Evolutionary conservation across 1,139 yeast genomes (phyloP).

Genomic region (Saccharomycopsis phalli): DNA sequence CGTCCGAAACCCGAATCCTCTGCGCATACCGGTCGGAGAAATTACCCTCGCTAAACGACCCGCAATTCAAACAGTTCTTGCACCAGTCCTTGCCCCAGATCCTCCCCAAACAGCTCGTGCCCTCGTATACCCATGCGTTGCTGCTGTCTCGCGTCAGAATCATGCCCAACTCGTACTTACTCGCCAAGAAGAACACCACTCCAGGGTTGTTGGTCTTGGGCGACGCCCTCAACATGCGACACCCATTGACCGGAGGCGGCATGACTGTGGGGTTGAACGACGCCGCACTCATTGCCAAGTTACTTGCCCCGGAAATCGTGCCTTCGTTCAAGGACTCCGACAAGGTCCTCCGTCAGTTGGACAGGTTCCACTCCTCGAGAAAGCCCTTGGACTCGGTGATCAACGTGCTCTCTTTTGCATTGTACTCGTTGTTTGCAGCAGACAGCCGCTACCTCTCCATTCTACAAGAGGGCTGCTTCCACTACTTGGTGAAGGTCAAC

Average conservation of each 20-base stretch:
- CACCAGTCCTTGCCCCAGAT: slow-evolving; percentile 51
- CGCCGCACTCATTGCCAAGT: slow-evolving; percentile 56
- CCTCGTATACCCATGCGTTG: slow-evolving; percentile 56
- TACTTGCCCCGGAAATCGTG: slow-evolving; percentile 49
- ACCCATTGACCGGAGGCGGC: slow-evolving; percentile 98
- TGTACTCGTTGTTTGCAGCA: slow-evolving; percentile 86
- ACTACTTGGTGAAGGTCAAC: slow-evolving; percentile 59
- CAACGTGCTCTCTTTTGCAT: slow-evolving; percentile 83
- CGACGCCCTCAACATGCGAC: slow-evolving; percentile 95
- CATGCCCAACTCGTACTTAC: slow-evolving; percentile 91
- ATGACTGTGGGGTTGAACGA: slow-evolving; percentile 97
- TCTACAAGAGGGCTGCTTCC: slow-evolving; percentile 83
- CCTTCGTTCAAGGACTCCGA: slow-evolving; percentile 53
- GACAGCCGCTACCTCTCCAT: slow-evolving; percentile 54
- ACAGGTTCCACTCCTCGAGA: slow-evolving; percentile 66
- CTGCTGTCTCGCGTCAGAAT: slow-evolving; percentile 50
- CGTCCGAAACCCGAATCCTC: slow-evolving; percentile 74
- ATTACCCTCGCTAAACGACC: slow-evolving; percentile 58
- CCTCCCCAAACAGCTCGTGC: slow-evolving; percentile 55
- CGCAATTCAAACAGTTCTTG: slow-evolving; percentile 56
- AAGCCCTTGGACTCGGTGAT: slow-evolving; percentile 75
- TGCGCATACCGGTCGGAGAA: slow-evolving; percentile 76
- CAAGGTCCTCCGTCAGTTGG: slow-evolving; percentile 44
- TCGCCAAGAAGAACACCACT: slow-evolving; percentile 57
- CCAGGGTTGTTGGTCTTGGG: slow-evolving; percentile 85